These are phyloP conservation scores for Alternaria conjuncta DNA, from an alignment of 2,329 filamentous ascomycete species.

Conservation along the genomic window DNA sequence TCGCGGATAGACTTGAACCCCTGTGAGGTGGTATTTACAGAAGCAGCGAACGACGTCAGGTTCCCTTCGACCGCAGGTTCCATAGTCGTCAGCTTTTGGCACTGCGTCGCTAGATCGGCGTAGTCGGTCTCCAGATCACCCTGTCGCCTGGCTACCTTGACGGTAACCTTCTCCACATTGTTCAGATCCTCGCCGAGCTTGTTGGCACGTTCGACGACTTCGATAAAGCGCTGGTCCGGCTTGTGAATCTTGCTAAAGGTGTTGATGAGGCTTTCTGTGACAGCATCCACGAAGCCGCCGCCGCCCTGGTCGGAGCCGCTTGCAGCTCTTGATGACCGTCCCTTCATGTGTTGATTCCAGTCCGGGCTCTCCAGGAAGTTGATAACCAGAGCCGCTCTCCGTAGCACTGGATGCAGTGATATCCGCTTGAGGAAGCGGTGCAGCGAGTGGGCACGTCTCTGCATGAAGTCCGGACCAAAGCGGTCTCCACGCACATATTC, in stretches of 20 bases:
- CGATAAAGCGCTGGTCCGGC: conserved; percentile 90
- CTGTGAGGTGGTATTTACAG: conserved; percentile 80
- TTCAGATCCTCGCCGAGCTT: conserved; percentile 90
- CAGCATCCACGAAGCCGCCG: conserved; percentile 86
- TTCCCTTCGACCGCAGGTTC: conserved; percentile 86
- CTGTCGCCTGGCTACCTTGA: conserved; percentile 85
- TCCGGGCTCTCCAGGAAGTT: conserved; percentile 91
- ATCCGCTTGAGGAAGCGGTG: conserved; percentile 89
- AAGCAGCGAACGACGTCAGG: conserved; percentile 84
- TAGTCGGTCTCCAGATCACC: conserved; percentile 87
- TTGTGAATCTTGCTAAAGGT: conserved; percentile 97
- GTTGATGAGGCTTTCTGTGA: conserved; percentile 96
- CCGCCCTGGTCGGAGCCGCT: conserved; percentile 50
- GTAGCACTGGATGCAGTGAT: conserved; percentile 85
- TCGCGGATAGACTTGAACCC: conserved; percentile 85
- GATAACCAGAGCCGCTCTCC: conserved; percentile 80
- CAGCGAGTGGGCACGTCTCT: conserved; percentile 84
- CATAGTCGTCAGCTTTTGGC: conserved; percentile 87
- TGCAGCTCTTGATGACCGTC: conserved; percentile 71
- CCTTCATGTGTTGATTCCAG: conserved; percentile 96
- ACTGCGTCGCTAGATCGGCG: conserved; percentile 88
- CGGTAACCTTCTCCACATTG: conserved; percentile 95
- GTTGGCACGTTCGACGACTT: conserved; percentile 89
- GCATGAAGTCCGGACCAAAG: conserved; percentile 91
- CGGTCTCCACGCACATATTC: conserved; percentile 96